These are phyloP conservation scores for Ophiostoma himal-ulmi DNA, from an alignment of 2,329 filamentous ascomycete species.

Conservation along the genomic window DNA sequence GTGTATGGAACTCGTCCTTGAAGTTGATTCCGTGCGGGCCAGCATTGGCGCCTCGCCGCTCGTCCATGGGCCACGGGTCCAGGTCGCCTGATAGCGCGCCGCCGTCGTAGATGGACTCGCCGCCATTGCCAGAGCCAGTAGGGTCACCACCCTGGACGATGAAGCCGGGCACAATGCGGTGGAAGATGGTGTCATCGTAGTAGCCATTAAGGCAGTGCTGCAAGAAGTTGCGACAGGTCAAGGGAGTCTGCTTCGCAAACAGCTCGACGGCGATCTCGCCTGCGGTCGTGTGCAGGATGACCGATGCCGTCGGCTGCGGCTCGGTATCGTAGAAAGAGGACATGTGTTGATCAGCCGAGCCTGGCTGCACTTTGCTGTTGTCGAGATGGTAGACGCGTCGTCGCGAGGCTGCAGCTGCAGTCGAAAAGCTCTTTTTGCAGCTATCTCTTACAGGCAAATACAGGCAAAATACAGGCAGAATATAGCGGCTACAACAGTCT, in stretches of 20 bases:
- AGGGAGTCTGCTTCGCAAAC: conserved; percentile 88
- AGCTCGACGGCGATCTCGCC: conserved; percentile 89
- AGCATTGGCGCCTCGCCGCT: conserved; percentile 56
- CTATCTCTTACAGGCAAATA: background rate
- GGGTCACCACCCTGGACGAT: conserved; percentile 93
- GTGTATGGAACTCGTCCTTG: conserved; percentile 83
- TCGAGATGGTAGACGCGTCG: too few species aligned
- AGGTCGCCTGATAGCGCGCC: conserved; percentile 66
- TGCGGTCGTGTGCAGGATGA: conserved; percentile 80
- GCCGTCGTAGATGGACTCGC: conserved; percentile 86
- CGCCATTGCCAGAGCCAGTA: conserved; percentile 84
- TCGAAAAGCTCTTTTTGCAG: background rate
- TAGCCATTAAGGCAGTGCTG: conserved; percentile 93
- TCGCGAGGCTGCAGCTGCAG: too few species aligned
- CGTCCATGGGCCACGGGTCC: conserved; percentile 66
- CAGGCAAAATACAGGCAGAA: background rate
- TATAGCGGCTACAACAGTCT: background rate
- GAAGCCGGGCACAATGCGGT: conserved; percentile 85
- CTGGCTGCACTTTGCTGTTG: background rate
- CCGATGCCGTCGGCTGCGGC: conserved; percentile 87
- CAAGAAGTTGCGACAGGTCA: conserved; percentile 90
- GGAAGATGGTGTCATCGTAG: conserved; percentile 90
- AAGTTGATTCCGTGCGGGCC: conserved; percentile 56
- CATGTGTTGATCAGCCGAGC: conserved; percentile 40
- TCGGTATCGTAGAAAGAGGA: conserved; percentile 90